Conservation (phyloP, 768 basidiomycete genomes). For the Mycena belliarum region DNA sequence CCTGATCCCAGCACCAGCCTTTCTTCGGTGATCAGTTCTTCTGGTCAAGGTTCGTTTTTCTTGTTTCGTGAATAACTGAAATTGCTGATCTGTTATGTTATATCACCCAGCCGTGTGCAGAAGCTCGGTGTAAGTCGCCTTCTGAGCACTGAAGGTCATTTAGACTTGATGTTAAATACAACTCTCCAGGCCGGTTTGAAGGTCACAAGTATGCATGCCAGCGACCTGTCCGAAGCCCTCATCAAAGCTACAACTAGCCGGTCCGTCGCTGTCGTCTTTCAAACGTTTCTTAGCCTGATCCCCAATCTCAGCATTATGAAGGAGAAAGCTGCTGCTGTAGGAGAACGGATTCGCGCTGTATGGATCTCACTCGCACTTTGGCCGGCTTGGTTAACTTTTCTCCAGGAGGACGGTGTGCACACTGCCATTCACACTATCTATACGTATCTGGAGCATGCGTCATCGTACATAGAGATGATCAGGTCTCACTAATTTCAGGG, state of each 20-base stretch:
- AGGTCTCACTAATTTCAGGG: conserved; percentile 19
- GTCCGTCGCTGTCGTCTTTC: conserved; percentile 32
- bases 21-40: conserved; percentile 74
- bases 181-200: conserved; percentile 44
- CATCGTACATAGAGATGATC: conserved; percentile 15
- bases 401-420: conserved; percentile 58
- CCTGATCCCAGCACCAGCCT: too few species aligned
- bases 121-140: conserved; percentile 43
- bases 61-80: too few species aligned
- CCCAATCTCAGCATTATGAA: conserved; percentile 49
- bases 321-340: conserved; percentile 53
- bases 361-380: conserved; percentile 5
- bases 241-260: conserved; percentile 53
- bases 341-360: conserved; percentile 37
- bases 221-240: conserved; percentile 56
- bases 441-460: conserved; percentile 41
- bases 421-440: conserved; percentile 59
- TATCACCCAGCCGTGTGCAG: conserved; percentile 39
- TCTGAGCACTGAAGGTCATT: neutral
- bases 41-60: conserved; percentile 43
- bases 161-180: neutral
- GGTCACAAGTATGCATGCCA: conserved; percentile 46
- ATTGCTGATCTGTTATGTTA: neutral
- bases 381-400: neutral
- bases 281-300: neutral